These are phyloP conservation scores for Suillus bovinus DNA, from an alignment of 768 basidiomycete genomes.

Conservation along the genomic window DNA sequence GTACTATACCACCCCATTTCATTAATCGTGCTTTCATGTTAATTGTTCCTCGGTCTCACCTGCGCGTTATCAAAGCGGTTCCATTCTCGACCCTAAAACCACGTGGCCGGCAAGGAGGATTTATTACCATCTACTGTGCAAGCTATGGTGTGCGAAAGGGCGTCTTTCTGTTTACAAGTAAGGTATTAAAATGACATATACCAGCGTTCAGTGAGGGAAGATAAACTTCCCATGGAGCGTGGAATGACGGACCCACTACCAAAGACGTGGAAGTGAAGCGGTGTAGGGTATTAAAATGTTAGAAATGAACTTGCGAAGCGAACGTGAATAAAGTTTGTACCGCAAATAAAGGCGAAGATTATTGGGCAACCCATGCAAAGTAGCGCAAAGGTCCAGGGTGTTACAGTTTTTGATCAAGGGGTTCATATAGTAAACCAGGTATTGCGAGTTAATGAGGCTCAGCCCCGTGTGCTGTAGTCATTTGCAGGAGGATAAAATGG, in stretches of 20 bases:
- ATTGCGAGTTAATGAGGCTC: slow-evolving; percentile 12
- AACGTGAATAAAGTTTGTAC: slow-evolving; percentile 22
- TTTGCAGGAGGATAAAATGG: slow-evolving; percentile 30
- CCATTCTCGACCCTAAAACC: neutral
- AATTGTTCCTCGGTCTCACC: neutral
- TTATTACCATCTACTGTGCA: neutral
- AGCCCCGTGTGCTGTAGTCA: slow-evolving; percentile 9
- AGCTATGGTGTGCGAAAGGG: slow-evolving; percentile 1
- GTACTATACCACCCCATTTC: neutral
- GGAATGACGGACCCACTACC: neutral
- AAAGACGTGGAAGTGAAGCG: neutral
- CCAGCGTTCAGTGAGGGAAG: neutral
- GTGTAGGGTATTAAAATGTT: slow-evolving; percentile 4
- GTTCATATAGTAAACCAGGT: slow-evolving; percentile 18
- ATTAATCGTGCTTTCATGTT: neutral
- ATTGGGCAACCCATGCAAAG: slow-evolving; percentile 9
- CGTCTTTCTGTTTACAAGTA: slow-evolving; percentile 5
- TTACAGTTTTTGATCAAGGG: slow-evolving; percentile 12
- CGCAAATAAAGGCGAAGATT: slow-evolving; percentile 14
- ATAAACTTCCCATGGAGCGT: neutral
- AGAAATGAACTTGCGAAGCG: neutral
- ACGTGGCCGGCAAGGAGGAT: neutral
- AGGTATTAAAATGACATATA: slow-evolving; percentile 2
- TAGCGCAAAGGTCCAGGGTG: slow-evolving; percentile 5
- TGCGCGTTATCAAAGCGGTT: neutral